Base-by-base conservation (phyloP, 345 rosid species). In the Raphanus sativus region DNA sequence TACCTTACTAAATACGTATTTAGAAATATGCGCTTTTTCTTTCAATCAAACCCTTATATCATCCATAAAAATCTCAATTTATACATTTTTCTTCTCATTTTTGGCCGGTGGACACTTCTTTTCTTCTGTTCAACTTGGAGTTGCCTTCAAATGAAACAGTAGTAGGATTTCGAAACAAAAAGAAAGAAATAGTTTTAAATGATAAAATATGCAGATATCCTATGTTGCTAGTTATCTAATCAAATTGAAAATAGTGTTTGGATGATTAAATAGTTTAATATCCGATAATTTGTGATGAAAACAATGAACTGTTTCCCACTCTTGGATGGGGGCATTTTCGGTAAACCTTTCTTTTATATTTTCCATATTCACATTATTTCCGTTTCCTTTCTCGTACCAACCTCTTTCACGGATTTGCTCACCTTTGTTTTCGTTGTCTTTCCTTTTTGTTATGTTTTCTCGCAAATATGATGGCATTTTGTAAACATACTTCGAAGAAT, bases 241-340 rank as follows among this genome's bases (percentile, higher is more conserved):
- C 30, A 25, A 54, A 58, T 25, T 58, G 62, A 9, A 10, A 58
- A 58, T 16, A 3, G 8, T 6, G 25, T 52, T 45, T 17, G 26
- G 60, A 54, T 8, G 60, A 54, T 24, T 17, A 11, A 24, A 58
- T 54, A 58, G 62, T 9, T 8, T 16, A 54, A 54, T 17, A 8
- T 54, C 11, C 60, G 29, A 25, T 10, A 10, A 10, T 21, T 25
- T 25, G n/a, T 24, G 13, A 10, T 24, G 13, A 21, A 58, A 15
- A 8, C 55, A 48, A 48, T 10, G 45, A 38, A 38, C 54, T 85
- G 85, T 72, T 86, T 70, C 84, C 86, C 90, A 88, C 91, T 86
- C 84, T 88, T 87, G 89, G 93, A 88, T 90, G 82, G 48, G 58
- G 80, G 50, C 83, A 83, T 82, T 90, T 89, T 81, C 63, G 89